phyloP scores from a whole-genome alignment of 202 grass and related monocot genomes.

The Elaeis oleifera region DNA sequence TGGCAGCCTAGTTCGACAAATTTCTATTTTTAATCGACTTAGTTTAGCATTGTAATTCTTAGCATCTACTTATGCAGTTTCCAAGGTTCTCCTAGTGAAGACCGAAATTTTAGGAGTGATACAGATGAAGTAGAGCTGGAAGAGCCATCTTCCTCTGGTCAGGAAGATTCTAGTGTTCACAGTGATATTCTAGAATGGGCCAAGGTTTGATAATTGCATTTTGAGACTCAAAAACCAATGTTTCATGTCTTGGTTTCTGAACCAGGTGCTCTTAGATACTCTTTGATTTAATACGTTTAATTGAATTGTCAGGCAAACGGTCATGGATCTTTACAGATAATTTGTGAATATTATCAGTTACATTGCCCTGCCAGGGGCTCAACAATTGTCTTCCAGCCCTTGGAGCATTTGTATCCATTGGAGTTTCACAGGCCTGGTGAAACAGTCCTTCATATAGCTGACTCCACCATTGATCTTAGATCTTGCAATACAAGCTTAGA shows the following conservation, averaged over 20 bases:
- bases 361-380: slow-evolving; percentile 79
- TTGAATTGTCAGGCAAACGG: slow-evolving; percentile 60
- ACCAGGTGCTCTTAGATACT: neutral
- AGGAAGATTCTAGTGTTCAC: slow-evolving; percentile 63
- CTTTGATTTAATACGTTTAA: slow-evolving; percentile 6
- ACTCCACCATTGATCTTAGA: slow-evolving; percentile 74
- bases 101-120: slow-evolving; percentile 55
- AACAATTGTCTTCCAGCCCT: slow-evolving; percentile 74
- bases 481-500: slow-evolving; percentile 78
- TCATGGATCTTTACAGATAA: slow-evolving; percentile 80
- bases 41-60: slow-evolving; percentile 4
- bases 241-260: too few relatives aligned
- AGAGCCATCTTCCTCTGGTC: slow-evolving; percentile 81
- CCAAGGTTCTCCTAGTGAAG: slow-evolving; percentile 54
- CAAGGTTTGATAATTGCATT: slow-evolving; percentile 42
- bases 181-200: slow-evolving; percentile 81
- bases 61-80: slow-evolving; percentile 35
- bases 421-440: slow-evolving; percentile 86
- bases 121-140: slow-evolving; percentile 46
- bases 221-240: neutral
- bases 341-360: slow-evolving; percentile 77
- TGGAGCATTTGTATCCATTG: slow-evolving; percentile 89
- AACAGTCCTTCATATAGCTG: slow-evolving; percentile 95
- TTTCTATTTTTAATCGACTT: neutral
- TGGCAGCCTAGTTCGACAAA: slow-evolving; percentile 6